A percentile compares a stretch with the other conserved stretches of the same genome.
phyloP scores from a whole-genome alignment of 2,329 filamentous ascomycete genomes.

The Clonostachys byssicola region DNA sequence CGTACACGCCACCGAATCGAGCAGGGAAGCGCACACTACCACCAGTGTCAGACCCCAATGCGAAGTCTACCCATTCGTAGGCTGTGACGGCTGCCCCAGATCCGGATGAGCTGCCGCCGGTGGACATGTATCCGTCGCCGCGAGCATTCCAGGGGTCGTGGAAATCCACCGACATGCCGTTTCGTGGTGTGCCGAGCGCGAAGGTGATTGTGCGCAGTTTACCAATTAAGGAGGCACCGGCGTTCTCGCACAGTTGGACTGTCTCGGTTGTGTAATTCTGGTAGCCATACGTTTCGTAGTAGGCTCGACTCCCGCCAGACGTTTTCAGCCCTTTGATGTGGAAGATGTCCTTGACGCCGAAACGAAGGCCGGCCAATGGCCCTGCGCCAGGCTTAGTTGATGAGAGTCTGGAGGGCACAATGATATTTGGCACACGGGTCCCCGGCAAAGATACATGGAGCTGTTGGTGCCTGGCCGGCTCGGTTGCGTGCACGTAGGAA shows the following conservation, averaged over 20 bases:
- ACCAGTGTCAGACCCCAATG: slow-evolving; percentile 26
- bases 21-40: slow-evolving; percentile 40
- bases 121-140: slow-evolving; percentile 17
- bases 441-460: too few relatives aligned
- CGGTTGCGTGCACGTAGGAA: too few relatives aligned
- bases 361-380: slow-evolving; percentile 49
- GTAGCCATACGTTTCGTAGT: slow-evolving; percentile 45
- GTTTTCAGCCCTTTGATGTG: slow-evolving; percentile 50
- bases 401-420: slow-evolving; percentile 54
- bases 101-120: slow-evolving; percentile 16
- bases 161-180: slow-evolving; percentile 30
- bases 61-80: slow-evolving; percentile 19
- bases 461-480: too few relatives aligned
- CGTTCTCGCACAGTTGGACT: slow-evolving; percentile 53
- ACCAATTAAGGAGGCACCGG: slow-evolving; percentile 46
- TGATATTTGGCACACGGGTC: slow-evolving; percentile 10
- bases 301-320: slow-evolving; percentile 51
- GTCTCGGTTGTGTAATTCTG: slow-evolving; percentile 39
- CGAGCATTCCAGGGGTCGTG: slow-evolving; percentile 19
- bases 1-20: slow-evolving; percentile 35
- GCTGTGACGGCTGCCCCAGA: slow-evolving; percentile 15
- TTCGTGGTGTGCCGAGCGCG: slow-evolving; percentile 27
- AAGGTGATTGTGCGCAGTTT: slow-evolving; percentile 38
- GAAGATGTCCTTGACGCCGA: slow-evolving; percentile 58
- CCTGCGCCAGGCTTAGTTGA: slow-evolving; percentile 38